Conservation (phyloP, 2,329 filamentous ascomycete genomes). For the Apiospora aurea region DNA sequence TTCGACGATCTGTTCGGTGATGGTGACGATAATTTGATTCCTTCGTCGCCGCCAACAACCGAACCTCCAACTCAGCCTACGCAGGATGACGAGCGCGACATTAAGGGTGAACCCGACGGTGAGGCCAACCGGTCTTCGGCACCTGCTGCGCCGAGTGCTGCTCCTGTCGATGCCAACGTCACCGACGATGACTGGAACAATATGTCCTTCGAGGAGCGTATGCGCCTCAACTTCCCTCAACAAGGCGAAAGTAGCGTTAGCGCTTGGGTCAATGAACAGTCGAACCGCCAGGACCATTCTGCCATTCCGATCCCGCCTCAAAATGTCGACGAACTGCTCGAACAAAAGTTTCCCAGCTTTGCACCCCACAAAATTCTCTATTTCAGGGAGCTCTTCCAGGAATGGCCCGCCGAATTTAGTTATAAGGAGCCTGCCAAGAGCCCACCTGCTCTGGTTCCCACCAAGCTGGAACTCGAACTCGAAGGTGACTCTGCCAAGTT, state of each 20-base stretch:
- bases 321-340: constrained; percentile 77
- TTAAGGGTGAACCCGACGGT: constrained; percentile 5
- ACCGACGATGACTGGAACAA: constrained; percentile 45
- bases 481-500: constrained; percentile 84
- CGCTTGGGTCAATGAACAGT: constrained; percentile 42
- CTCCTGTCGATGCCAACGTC: constrained; percentile 32
- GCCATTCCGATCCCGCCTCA: constrained; percentile 72
- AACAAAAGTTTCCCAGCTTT: constrained; percentile 83
- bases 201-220: constrained; percentile 47
- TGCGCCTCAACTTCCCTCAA: constrained; percentile 52
- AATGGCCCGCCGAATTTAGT: constrained; percentile 78
- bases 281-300: constrained; percentile 63
- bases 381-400: constrained; percentile 84
- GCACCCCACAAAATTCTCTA: constrained; percentile 76
- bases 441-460: constrained; percentile 72
- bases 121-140: constrained; percentile 13
- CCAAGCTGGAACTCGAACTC: constrained; percentile 87
- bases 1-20: constrained; percentile 78
- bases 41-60: constrained; percentile 50
- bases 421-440: constrained; percentile 81
- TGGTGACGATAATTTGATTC: constrained; percentile 51
- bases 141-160: constrained; percentile 22
- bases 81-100: constrained; percentile 4
- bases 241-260: constrained; percentile 49
- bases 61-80: constrained; percentile 35